Evolutionary conservation across 495 filamentous ascomycete species (phyloP).

Genomic region (Penicillium odoratum): DNA sequence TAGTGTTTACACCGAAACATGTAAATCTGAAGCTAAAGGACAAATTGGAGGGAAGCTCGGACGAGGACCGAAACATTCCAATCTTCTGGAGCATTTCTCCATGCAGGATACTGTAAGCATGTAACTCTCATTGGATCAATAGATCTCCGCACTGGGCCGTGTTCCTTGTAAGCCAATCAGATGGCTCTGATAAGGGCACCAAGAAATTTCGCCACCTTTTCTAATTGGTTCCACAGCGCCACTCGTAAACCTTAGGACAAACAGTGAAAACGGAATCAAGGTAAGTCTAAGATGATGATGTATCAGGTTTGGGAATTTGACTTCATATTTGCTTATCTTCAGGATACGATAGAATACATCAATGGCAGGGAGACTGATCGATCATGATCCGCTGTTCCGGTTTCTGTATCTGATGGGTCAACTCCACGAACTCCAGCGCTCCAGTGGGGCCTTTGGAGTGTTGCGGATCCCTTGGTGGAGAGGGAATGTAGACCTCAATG

Average conservation of each 20-base stretch:
- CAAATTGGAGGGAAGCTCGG: background rate
- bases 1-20: background rate
- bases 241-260: constrained; percentile 12
- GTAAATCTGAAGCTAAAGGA: background rate
- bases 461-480: background rate
- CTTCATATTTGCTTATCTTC: background rate
- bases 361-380: too few relatives aligned
- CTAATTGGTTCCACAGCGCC: constrained; percentile 1
- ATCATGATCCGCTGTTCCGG: too few relatives aligned
- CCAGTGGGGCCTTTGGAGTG: background rate
- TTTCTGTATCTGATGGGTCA: background rate
- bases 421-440: background rate
- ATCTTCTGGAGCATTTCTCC: constrained; percentile 1
- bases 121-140: background rate
- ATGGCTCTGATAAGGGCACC: constrained; percentile 6
- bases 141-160: background rate
- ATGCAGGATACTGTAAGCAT: background rate
- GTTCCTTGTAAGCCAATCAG: constrained; percentile 1
- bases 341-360: too few relatives aligned
- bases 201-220: constrained; percentile 13
- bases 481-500: background rate
- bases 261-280: background rate
- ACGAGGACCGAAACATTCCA: constrained; percentile 2
- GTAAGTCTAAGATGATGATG: background rate
- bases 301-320: background rate